phyloP scores from a whole-genome alignment of 2,329 filamentous ascomycete genomes.

The Neoascochyta sp. region DNA sequence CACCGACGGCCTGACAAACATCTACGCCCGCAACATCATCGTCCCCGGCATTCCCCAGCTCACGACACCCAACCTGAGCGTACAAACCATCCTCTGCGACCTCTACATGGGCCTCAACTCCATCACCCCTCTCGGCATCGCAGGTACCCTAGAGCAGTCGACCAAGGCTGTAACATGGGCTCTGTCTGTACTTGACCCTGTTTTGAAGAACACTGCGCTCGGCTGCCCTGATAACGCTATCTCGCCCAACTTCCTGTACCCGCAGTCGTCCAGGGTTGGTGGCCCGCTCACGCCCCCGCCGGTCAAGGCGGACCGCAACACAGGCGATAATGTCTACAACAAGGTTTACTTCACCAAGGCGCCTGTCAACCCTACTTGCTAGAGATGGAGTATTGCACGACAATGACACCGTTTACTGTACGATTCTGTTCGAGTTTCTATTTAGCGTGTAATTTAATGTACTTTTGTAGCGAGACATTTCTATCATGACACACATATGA shows the following conservation, averaged over 20 bases:
- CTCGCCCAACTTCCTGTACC: conserved; percentile 29
- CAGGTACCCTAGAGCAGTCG: conserved; percentile 18
- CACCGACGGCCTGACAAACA: conserved; percentile 29
- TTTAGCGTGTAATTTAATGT: too few species aligned
- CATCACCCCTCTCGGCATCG: conserved; percentile 32
- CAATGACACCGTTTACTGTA: too few species aligned
- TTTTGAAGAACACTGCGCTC: conserved; percentile 27
- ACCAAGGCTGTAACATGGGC: conserved; percentile 26
- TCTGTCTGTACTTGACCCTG: conserved; percentile 27
- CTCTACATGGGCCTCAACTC: conserved; percentile 37
- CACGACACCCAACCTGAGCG: conserved; percentile 31
- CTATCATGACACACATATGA: too few species aligned
- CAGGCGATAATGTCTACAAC: conserved; percentile 37
- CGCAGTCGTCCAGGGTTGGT: conserved; percentile 23
- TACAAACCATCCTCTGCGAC: conserved; percentile 32
- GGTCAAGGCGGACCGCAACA: conserved; percentile 17
- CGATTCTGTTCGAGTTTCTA: too few species aligned
- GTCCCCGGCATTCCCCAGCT: conserved; percentile 26
- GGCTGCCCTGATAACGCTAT: conserved; percentile 30
- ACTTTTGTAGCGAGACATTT: too few species aligned
- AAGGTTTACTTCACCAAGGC: conserved; percentile 37
- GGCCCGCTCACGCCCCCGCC: conserved; percentile 28
- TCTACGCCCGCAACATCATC: conserved; percentile 36
- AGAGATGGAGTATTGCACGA: too few species aligned
- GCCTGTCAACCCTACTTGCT: conserved; percentile 19